A percentile compares a stretch with the other conserved stretches of the same genome.
Evolutionary conservation across 164 flowering plant species (phyloP).

Genomic region (Stephania yunnanensis): DNA sequence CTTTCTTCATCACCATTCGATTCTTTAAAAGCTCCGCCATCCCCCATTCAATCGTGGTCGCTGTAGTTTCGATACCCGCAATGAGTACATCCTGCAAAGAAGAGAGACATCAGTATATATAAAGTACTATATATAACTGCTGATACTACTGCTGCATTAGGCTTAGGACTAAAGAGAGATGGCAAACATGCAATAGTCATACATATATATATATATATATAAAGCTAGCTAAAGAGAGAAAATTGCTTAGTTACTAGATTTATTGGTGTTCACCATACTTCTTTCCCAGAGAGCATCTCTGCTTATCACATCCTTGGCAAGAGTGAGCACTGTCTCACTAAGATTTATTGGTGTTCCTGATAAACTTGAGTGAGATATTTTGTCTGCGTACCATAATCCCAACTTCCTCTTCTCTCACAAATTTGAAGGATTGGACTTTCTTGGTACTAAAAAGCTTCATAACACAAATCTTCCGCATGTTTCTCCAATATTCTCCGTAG

Average conservation of each 20-base stretch:
- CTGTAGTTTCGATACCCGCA: constrained; percentile 18
- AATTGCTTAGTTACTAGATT: not conserved
- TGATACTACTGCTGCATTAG: not conserved
- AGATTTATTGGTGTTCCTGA: constrained; percentile 2
- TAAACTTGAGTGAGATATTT: not conserved
- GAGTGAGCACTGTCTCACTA: constrained; percentile 1
- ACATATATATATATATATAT: too few species aligned
- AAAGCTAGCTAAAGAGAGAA: too few species aligned
- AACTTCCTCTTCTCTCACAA: constrained; percentile 14
- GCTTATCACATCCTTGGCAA: constrained; percentile 4
- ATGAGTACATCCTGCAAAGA: constrained; percentile 16
- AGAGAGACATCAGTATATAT: not conserved
- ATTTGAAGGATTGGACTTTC: constrained; percentile 9
- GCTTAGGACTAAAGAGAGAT: not conserved
- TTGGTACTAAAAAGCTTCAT: constrained; percentile 2
- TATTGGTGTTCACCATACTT: not conserved
- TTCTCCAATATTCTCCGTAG: constrained; percentile 11
- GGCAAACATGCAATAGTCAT: not conserved
- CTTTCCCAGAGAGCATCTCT: constrained; percentile 8
- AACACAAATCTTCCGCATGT: constrained; percentile 7
- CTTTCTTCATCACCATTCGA: constrained; percentile 16
- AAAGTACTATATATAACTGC: too few species aligned
- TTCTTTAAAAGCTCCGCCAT: constrained; percentile 19
- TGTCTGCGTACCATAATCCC: not conserved
- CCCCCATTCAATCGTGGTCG: constrained; percentile 14